Evolutionary conservation across 2,329 filamentous ascomycete species (phyloP), one percentile per base, ranked within the genome.

Genomic region (Xylaria polymorpha): DNA sequence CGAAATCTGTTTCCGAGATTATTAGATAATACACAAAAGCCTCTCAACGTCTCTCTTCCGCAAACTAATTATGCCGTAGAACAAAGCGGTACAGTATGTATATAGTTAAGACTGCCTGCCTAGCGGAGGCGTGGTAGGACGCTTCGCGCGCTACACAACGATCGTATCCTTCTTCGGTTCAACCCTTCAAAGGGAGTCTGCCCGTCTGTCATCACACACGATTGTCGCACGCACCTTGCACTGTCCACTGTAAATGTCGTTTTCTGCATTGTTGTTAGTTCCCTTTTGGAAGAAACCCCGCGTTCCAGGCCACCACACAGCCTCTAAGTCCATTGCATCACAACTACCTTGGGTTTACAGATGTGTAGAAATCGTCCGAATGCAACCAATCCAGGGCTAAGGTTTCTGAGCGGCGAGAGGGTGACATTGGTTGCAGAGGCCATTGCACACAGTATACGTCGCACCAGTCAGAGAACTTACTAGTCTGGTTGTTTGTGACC

Each of bases 241-340:
- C 46, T n/a, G n/a, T n/a, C n/a, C n/a, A 8, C 61, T 50, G 48
- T 12, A 14, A 51, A n/a, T n/a, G 37, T 56, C 25, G 3, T 53
- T 35, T 39, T 12, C 35, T 58, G 14, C 46, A 22, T 50, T 9
- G 18, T n/a, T 37, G 8, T 15, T 43, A 59, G 55, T 57, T 53
- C n/a, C 12, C 29, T 41, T 41, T 39, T 51, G 53, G 48, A 46
- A 20, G 48, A 32, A 58, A 61, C 69, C 67, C 69, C 69, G 55
- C 69, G 35, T 56, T 46, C 55, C 4, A 58, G 39, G 43, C 35
- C n/a, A 57, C 46, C 35, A 32, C 20, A 29, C 18, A 60, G 58
- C 18, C 37, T 39, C 59, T 39, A 44, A 5, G 35, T 29, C 55
- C 39, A 48, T 32, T 8, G 7, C 43, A 44, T 44, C 48, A 50